Evolutionary conservation across 2,329 filamentous ascomycete genomes (phyloP).

Genomic region (Geoglossum cookeanum): DNA sequence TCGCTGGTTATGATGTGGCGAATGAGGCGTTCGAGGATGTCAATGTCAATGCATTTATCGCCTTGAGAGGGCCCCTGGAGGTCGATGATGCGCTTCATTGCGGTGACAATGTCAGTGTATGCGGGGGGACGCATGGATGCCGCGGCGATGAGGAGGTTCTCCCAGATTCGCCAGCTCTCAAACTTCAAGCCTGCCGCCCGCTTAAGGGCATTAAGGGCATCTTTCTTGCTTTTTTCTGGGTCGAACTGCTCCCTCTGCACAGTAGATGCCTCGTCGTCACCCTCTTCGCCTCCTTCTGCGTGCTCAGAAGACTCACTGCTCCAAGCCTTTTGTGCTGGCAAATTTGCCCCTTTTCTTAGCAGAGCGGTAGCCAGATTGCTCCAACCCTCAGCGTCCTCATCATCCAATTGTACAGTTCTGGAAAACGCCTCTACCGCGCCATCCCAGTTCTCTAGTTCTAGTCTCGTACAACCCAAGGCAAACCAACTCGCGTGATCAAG

Average conservation of each 20-base stretch:
- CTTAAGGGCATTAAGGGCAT: constrained; percentile 71
- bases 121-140: constrained; percentile 58
- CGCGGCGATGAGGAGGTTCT: constrained; percentile 80
- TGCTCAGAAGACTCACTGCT: constrained; percentile 22
- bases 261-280: background rate
- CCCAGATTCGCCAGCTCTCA: constrained; percentile 86
- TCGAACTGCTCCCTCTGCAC: constrained; percentile 19
- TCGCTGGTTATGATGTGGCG: constrained; percentile 38
- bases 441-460: constrained; percentile 58
- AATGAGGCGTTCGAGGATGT: constrained; percentile 53
- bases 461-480: constrained; percentile 68
- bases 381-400: constrained; percentile 82
- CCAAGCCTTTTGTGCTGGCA: constrained; percentile 6
- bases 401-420: constrained; percentile 66
- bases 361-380: constrained; percentile 81
- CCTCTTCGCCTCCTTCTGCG: constrained; percentile 16
- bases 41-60: constrained; percentile 59
- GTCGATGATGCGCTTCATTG: constrained; percentile 54
- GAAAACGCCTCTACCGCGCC: constrained; percentile 71
- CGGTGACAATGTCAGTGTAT: constrained; percentile 55
- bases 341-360: constrained; percentile 44
- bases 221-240: constrained; percentile 43
- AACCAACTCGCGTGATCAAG: constrained; percentile 77
- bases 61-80: constrained; percentile 46
- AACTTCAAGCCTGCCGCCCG: constrained; percentile 67